These are phyloP conservation scores for Cryphonectria carpinicola DNA, from an alignment of 2,329 filamentous ascomycete genomes.

Conservation along the genomic window DNA sequence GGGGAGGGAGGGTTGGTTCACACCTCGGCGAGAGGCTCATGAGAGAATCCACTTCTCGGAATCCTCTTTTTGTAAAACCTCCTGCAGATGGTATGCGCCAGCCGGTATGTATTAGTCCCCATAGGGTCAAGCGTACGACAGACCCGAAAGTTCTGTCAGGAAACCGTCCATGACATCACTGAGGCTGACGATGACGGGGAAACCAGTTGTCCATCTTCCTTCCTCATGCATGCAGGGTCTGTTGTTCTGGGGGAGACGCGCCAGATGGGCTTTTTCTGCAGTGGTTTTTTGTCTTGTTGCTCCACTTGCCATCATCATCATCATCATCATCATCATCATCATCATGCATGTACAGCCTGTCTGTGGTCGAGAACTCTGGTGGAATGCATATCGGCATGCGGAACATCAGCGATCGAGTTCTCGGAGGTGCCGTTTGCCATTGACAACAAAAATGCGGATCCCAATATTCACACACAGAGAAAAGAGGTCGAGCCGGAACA, in stretches of 20 bases:
- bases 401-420: background rate
- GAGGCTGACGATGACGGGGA: constrained; percentile 2
- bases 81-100: constrained; percentile 10
- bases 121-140: constrained; percentile 20
- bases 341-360: background rate
- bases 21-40: constrained; percentile 7
- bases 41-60: background rate
- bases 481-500: constrained; percentile 16
- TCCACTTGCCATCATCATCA: background rate
- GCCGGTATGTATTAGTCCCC: constrained; percentile 9
- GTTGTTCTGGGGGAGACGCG: background rate
- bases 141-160: constrained; percentile 2
- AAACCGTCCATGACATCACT: constrained; percentile 23
- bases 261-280: background rate
- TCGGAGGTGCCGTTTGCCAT: background rate
- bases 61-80: background rate
- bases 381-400: background rate
- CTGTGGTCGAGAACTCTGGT: background rate
- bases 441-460: background rate
- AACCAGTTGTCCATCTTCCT: background rate
- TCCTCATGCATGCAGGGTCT: background rate
- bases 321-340: background rate
- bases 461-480: background rate
- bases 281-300: background rate
- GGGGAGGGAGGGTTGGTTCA: background rate